A percentile compares a stretch with the other conserved stretches of the same genome.
Conservation (phyloP, 2,329 filamentous ascomycete species). For the Diaporthe eres region DNA sequence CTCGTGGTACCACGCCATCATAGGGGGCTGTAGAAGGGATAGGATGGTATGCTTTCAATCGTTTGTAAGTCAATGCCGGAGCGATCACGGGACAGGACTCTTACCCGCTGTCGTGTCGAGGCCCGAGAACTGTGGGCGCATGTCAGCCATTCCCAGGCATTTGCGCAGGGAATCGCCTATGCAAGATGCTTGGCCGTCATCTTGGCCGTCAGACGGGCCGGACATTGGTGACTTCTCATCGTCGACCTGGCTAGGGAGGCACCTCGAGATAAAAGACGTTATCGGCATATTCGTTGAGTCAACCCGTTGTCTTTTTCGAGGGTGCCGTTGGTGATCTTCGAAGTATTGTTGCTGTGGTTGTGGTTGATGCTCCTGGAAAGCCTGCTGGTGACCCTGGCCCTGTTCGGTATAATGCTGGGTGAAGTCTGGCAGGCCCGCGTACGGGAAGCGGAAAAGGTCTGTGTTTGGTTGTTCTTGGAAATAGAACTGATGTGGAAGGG, state of each 20-base stretch:
- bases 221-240: constrained; percentile 29
- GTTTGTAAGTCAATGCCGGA: constrained; percentile 2
- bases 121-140: constrained; percentile 20
- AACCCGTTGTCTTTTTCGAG: constrained; percentile 50
- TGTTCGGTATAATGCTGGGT: constrained; percentile 49
- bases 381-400: constrained; percentile 49
- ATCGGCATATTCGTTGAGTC: constrained; percentile 44
- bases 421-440: constrained; percentile 44
- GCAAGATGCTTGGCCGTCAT: constrained; percentile 5
- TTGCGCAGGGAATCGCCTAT: constrained; percentile 26
- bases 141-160: constrained; percentile 4
- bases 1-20: constrained; percentile 22
- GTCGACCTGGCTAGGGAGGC: neutral
- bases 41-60: constrained; percentile 32
- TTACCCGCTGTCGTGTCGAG: constrained; percentile 34
- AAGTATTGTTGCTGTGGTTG: constrained; percentile 16
- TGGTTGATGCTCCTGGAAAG: constrained; percentile 35
- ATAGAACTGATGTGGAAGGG: constrained; percentile 47
- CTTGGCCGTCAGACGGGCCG: constrained; percentile 33
- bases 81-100: neutral
- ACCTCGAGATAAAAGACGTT: constrained; percentile 19
- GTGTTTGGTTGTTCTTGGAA: constrained; percentile 47
- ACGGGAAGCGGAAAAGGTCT: constrained; percentile 6
- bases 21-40: constrained; percentile 24
- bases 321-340: constrained; percentile 40